phyloP scores from a whole-genome alignment of 441 rosid genomes.

The Eugenia klotzschiana region DNA sequence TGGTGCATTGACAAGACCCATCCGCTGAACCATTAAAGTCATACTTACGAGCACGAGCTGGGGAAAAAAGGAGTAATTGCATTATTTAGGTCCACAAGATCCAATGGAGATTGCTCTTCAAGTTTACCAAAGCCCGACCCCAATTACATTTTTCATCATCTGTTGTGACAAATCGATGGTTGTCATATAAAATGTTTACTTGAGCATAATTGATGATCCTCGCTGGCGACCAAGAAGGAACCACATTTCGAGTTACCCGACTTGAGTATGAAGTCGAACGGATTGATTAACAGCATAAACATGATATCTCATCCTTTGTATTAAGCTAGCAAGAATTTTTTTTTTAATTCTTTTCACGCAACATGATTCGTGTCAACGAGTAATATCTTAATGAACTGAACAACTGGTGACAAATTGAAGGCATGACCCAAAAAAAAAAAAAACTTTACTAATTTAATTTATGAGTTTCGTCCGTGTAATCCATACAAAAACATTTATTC shows the following conservation, averaged over 20 bases:
- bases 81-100: background rate
- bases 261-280: background rate
- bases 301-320: background rate
- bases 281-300: background rate
- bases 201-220: background rate
- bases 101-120: background rate
- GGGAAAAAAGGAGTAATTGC: background rate
- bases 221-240: background rate
- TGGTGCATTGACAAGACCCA: background rate
- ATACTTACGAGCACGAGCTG: background rate
- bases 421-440: background rate
- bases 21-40: background rate
- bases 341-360: background rate
- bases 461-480: background rate
- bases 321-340: background rate
- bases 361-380: background rate
- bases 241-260: background rate
- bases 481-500: background rate
- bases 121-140: background rate
- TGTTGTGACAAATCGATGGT: background rate
- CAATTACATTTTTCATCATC: background rate
- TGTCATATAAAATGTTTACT: rapidly evolving
- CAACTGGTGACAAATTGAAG: background rate
- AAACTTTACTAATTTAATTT: background rate
- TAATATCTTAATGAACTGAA: background rate